phyloP scores from a whole-genome alignment of 31 red algal species.

The Asparagopsis taxiformis region DNA sequence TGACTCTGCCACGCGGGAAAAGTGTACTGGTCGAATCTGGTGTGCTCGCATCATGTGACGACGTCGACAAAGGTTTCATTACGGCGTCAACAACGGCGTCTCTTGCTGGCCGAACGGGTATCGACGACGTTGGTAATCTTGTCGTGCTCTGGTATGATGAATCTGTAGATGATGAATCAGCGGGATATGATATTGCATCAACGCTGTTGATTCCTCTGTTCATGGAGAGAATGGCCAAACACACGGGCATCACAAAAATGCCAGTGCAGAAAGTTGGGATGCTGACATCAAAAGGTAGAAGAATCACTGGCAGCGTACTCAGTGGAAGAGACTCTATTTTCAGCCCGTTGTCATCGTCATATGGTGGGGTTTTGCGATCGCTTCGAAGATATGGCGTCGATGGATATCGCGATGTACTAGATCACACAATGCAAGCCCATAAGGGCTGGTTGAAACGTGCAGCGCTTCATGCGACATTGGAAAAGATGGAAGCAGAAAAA shows the following conservation, averaged over 20 bases:
- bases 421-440: slow-evolving; percentile 48
- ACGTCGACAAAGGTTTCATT: slow-evolving; percentile 46
- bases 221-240: background rate
- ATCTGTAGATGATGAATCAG: slow-evolving; percentile 51
- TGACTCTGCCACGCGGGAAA: slow-evolving; percentile 30
- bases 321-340: background rate
- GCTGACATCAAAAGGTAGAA: background rate
- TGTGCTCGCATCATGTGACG: slow-evolving; percentile 37
- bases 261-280: background rate
- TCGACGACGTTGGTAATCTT: slow-evolving; percentile 71
- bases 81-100: slow-evolving; percentile 28
- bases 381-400: slow-evolving; percentile 49
- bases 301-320: background rate
- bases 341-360: slow-evolving; percentile 32
- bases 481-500: slow-evolving; percentile 63
- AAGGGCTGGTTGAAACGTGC: slow-evolving; percentile 50
- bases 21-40: slow-evolving; percentile 52
- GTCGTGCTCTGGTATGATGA: slow-evolving; percentile 65
- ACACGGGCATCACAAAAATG: background rate
- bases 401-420: slow-evolving; percentile 46
- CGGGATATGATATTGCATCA: slow-evolving; percentile 56
- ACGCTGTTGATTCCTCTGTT: slow-evolving; percentile 35
- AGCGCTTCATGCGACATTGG: slow-evolving; percentile 47
- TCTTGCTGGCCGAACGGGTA: slow-evolving; percentile 49
- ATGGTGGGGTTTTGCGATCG: slow-evolving; percentile 39